These are phyloP conservation scores for Dendrothele bispora DNA, from an alignment of 768 basidiomycete species.

Conservation along the genomic window DNA sequence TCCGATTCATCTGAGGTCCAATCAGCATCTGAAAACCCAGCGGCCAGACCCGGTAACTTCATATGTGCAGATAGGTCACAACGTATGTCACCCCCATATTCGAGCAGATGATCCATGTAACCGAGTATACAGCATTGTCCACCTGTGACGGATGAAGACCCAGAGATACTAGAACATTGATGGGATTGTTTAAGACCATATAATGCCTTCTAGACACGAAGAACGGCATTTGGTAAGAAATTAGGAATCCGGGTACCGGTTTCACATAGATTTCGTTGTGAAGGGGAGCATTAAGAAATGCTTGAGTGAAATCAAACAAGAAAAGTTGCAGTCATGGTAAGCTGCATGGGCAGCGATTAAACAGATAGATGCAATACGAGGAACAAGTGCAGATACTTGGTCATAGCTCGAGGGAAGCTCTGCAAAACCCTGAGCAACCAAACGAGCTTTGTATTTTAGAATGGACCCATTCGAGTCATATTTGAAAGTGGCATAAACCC, in stretches of 20 bases:
- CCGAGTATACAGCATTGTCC: not conserved
- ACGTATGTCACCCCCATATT: not conserved
- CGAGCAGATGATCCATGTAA: not conserved
- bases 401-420: not conserved
- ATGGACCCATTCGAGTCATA: not conserved
- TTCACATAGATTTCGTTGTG: not conserved
- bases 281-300: not conserved
- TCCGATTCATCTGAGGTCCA: no score
- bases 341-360: not conserved
- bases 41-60: not conserved
- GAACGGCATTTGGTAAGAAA: no score
- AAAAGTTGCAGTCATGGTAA: not conserved
- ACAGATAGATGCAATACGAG: not conserved
- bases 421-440: not conserved
- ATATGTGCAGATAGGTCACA: not conserved
- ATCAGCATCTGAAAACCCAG: not conserved
- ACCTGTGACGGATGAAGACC: no score
- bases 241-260: not conserved
- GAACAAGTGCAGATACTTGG: not conserved
- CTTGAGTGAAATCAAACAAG: not conserved
- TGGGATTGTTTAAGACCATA: not conserved
- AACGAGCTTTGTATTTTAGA: not conserved
- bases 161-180: not conserved
- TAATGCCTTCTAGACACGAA: not conserved
- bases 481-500: not conserved